phyloP scores from a whole-genome alignment of 2,329 filamentous ascomycete species.

The Coniella vitis region DNA sequence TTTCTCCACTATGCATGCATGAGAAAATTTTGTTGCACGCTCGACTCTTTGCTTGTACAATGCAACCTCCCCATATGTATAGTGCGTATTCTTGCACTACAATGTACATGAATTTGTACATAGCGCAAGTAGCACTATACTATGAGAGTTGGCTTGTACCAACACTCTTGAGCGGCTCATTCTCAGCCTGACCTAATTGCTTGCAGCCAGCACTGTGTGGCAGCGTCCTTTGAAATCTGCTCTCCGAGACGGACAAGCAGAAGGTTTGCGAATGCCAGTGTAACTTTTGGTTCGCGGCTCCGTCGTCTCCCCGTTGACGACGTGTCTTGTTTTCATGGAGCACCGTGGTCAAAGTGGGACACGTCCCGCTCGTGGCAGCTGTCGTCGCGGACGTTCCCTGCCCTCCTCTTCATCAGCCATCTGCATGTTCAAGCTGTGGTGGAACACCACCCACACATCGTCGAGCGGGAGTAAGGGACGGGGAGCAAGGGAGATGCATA shows the following conservation, averaged over 20 bases:
- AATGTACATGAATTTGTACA: no score
- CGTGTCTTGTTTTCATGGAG: slow-evolving; percentile 1
- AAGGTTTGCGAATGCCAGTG: background rate
- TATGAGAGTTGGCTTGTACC: slow-evolving; percentile 10
- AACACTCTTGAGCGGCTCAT: background rate
- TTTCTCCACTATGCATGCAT: slow-evolving; percentile 11
- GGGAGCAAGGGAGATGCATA: slow-evolving; percentile 12
- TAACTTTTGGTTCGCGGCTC: background rate
- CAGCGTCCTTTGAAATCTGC: background rate
- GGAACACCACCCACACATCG: slow-evolving; percentile 7
- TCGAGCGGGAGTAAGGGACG: slow-evolving; percentile 14
- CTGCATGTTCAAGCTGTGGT: slow-evolving; percentile 7
- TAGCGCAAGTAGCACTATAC: no score
- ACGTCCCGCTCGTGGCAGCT: slow-evolving; percentile 6
- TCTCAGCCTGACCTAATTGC: background rate
- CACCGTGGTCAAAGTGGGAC: background rate
- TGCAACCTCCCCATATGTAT: no score
- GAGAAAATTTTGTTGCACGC: slow-evolving; percentile 2
- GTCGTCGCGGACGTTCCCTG: background rate
- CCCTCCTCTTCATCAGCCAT: background rate
- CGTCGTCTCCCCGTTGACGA: background rate
- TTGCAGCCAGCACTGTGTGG: background rate
- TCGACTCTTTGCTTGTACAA: background rate
- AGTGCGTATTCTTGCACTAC: no score
- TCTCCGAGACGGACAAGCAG: background rate